phyloP scores from a whole-genome alignment of 345 rosid species.

The Fremontodendron californicum region DNA sequence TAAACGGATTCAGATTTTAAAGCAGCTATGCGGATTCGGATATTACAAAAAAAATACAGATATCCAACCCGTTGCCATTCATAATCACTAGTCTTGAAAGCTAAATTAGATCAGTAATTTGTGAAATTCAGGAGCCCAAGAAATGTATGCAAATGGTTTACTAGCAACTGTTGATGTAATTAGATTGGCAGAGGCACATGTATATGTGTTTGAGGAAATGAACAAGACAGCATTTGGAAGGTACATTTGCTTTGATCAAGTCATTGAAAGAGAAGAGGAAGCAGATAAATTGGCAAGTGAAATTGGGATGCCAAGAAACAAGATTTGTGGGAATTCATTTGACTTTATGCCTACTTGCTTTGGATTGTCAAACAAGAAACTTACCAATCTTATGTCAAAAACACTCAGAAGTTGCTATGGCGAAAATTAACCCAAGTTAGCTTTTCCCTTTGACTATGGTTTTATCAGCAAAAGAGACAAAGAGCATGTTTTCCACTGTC shows the following conservation, averaged over 20 bases:
- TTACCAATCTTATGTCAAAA: conserved; percentile 41
- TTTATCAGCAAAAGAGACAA: background rate
- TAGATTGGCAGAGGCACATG: conserved; percentile 58
- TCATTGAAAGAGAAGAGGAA: conserved; percentile 28
- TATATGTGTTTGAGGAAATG: conserved; percentile 53
- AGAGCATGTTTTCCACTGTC: background rate
- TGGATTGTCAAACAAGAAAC: conserved; percentile 42
- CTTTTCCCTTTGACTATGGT: background rate
- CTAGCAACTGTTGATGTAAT: conserved; percentile 46
- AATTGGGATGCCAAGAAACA: conserved; percentile 38
- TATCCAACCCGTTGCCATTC: no score
- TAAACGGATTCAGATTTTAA: no score
- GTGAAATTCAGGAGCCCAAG: conserved; percentile 45
- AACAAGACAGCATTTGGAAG: conserved; percentile 44
- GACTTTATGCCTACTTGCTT: background rate
- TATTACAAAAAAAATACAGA: no score
- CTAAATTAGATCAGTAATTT: background rate
- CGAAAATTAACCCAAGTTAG: conserved; percentile 5
- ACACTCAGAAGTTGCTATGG: conserved; percentile 30
- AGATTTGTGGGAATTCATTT: conserved; percentile 30
- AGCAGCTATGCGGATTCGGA: no score
- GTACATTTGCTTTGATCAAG: conserved; percentile 51
- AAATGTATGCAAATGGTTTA: conserved; percentile 43
- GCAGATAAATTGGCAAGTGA: conserved; percentile 36
- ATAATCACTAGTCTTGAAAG: background rate